Base-by-base conservation (phyloP, 2,329 filamentous ascomycete species). In the Didymellaceae sp. region DNA sequence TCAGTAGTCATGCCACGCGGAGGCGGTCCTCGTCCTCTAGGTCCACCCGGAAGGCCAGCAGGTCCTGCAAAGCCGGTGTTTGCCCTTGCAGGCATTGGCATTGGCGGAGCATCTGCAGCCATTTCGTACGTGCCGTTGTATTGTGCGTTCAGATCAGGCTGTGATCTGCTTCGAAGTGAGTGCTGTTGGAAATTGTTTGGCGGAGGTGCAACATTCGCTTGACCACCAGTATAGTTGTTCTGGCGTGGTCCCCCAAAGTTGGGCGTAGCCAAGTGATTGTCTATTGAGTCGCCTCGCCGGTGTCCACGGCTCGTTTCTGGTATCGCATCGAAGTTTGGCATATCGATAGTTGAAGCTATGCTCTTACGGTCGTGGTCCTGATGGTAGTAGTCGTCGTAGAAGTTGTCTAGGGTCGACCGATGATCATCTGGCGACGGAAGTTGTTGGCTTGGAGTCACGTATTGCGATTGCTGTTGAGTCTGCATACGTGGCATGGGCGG, bases 71-170 rank as follows among this genome's bases (percentile, higher is more conserved):
- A 65, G 4, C 61, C 45, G 74, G 80, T 65, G 79, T 74, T 31
- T 74, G 59, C 65, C 40, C 61, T 77, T 9, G 86, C 85, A 22
- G 86, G 72, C 2, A 78, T 75, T 13, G 71, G 70, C 30, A 74
- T 57, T 1, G 64, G 62, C 17, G 83, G 84, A 16, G 79, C 77
- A 59, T 89, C 86, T 20, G 77, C 80, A 2, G 83, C 85, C 81
- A 92, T 87, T 63, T 91, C 89, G 59, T 91, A 91, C 1, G 89
- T 80, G 9, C 46, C 55, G 33, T 65, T 61, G 13, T 72, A 68
- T 34, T 70, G 70, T 1, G 58, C 63, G 44, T 72, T 65, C 40
- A 88, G 73, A 64, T 88, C 82, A 22, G 86, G 86, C 64, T 89
- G 86, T 9, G 86, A 89, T 57, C 86, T 86, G 13, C 85, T 83